Evolutionary conservation across 1,139 yeast species (phyloP), one percentile per base, ranked within the genome.

Genomic region (Yamadazyma atlantica): DNA sequence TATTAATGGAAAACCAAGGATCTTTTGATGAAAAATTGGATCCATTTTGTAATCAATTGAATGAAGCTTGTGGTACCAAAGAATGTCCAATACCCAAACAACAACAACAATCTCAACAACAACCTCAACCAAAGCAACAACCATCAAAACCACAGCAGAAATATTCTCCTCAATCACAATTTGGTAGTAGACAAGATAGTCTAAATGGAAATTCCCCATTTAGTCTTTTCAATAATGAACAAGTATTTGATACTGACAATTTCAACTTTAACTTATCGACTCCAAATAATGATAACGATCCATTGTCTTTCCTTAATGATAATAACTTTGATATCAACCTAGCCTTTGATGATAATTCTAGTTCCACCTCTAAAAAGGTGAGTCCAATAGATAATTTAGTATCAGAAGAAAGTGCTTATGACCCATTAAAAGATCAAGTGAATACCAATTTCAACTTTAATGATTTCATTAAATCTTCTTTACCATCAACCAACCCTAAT

Each of bases 1-100:
- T 64, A 10, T 50, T 66, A 39, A 45, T 45, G 18, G 57, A 53
- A 16, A 44, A 56, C 29, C 44, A 50, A 9, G 46, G 50, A 13
- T 55, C 54, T 22, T 72, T 69, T 45, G 75, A 71, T 28, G 77
- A 72, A 45, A 60, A 67, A 45, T 58, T 65, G 14, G 73, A 71
- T 45, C 82, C 82, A 34, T 90, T 90, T 54, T 90, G 97, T 55
- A 76, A 75, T 19, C 78, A 81, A 51, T 69, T 90, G 50, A 77
- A 78, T 45, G 75, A 80, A 56, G 97, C 90, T 0, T 90, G 97
- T 60, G 97, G 96, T 13, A 82, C 82, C n/a, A 80, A 71, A 54
- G 69, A 69, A 21, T 64, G 75, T 43, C 95, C 95, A 3, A 59
- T 82, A 7, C 95, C 96, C 7, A 75, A 76, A 53, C 58, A 49